These are phyloP conservation scores for Wickerhamiella brachini DNA, from an alignment of 805 yeast species.

Conservation along the genomic window DNA sequence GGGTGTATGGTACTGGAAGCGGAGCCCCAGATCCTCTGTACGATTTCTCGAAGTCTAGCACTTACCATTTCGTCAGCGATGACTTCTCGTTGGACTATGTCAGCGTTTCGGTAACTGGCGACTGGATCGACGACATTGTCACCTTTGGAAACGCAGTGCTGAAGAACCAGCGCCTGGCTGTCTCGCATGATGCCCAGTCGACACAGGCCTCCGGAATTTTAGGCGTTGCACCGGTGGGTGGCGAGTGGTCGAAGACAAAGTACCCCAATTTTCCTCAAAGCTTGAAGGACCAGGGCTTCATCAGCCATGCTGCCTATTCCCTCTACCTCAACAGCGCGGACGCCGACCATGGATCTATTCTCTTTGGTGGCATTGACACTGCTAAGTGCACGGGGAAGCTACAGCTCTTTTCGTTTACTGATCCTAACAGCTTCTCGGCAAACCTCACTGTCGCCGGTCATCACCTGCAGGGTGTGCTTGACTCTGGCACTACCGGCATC, in stretches of 20 bases:
- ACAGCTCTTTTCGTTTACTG: too few relatives aligned
- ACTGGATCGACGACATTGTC: slow-evolving; percentile 50
- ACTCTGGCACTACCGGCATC: too few relatives aligned
- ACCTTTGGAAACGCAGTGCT: slow-evolving; percentile 34
- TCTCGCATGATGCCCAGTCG: neutral
- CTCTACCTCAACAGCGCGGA: slow-evolving; percentile 28
- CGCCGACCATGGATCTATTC: slow-evolving; percentile 25
- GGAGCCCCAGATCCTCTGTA: too few relatives aligned
- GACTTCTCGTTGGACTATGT: too few relatives aligned
- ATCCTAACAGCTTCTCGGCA: too few relatives aligned
- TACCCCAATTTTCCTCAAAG: slow-evolving; percentile 23
- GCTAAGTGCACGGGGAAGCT: slow-evolving; percentile 31
- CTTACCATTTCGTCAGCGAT: too few relatives aligned
- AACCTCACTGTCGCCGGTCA: too few relatives aligned
- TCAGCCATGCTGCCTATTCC: slow-evolving; percentile 31
- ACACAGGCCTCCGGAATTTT: neutral
- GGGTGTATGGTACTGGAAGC: too few relatives aligned
- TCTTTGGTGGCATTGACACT: slow-evolving; percentile 36
- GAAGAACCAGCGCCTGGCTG: slow-evolving; percentile 14
- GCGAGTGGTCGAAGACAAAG: slow-evolving; percentile 1
- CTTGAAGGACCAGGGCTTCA: slow-evolving; percentile 29
- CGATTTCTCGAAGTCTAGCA: too few relatives aligned
- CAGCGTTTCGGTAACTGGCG: slow-evolving; percentile 26
- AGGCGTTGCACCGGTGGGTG: neutral
- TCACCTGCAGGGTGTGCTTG: too few relatives aligned